phyloP scores from a whole-genome alignment of 345 rosid genomes.

The Trapa bicornis region DNA sequence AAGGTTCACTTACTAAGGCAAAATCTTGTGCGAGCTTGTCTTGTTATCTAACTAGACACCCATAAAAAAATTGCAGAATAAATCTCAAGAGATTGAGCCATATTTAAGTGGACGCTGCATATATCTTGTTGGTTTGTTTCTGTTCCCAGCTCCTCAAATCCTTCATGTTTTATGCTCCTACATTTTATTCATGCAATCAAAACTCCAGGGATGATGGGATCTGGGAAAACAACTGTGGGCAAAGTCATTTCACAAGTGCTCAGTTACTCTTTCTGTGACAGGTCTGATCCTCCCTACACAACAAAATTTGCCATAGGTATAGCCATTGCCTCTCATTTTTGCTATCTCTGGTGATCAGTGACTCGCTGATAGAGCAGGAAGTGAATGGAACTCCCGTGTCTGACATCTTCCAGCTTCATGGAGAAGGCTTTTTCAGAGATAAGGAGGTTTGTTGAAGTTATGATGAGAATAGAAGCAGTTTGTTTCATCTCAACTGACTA shows the following conservation, averaged over 20 bases:
- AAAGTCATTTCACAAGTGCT: conserved; percentile 63
- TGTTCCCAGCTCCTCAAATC: conserved; percentile 1
- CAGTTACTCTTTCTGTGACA: conserved; percentile 60
- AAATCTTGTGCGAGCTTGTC: conserved; percentile 10
- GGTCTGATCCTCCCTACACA: conserved; percentile 30
- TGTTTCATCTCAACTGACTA: conserved; percentile 1
- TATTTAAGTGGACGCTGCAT: conserved; percentile 65
- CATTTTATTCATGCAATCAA: background rate
- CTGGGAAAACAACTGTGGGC: conserved; percentile 96
- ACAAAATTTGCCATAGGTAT: conserved; percentile 19
- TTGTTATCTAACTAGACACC: conserved; percentile 9
- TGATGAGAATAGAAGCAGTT: background rate
- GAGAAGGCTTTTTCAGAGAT: conserved; percentile 77
- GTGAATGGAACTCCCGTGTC: conserved; percentile 57
- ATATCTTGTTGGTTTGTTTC: conserved; percentile 87
- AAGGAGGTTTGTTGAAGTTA: conserved; percentile 51
- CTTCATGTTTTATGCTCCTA: background rate
- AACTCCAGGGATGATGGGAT: conserved; percentile 89
- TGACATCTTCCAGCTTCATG: conserved; percentile 64
- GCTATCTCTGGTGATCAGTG: conserved; percentile 34
- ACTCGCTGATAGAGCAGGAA: conserved; percentile 52
- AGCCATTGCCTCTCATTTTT: conserved; percentile 8
- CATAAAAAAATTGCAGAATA: conserved; percentile 46
- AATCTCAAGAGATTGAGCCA: conserved; percentile 58
- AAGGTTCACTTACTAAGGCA: too few species aligned